phyloP scores from a whole-genome alignment of 768 basidiomycete species.

The Clitopilus passeckerianus region DNA sequence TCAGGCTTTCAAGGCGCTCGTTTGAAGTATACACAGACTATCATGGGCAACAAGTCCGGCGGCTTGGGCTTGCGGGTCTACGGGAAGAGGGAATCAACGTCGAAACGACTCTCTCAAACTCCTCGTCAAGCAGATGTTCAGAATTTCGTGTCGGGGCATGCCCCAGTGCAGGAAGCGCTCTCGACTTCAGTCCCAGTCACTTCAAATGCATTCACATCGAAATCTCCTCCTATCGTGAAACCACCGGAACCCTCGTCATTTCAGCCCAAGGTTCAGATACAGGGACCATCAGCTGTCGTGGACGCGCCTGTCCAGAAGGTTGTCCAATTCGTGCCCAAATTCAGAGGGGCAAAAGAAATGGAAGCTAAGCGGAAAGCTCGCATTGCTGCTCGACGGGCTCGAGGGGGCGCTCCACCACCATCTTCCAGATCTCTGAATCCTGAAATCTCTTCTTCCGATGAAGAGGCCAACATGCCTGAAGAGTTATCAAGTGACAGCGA shows the following conservation, averaged over 20 bases:
- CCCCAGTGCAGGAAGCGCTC: slow-evolving; percentile 27
- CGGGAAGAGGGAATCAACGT: slow-evolving; percentile 53
- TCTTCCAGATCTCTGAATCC: slow-evolving; percentile 30
- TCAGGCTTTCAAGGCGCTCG: slow-evolving; percentile 45
- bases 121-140: slow-evolving; percentile 28
- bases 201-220: slow-evolving; percentile 16
- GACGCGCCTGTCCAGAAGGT: slow-evolving; percentile 45
- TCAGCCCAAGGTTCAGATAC: slow-evolving; percentile 32
- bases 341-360: slow-evolving; percentile 86
- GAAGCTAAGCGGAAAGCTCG: slow-evolving; percentile 63
- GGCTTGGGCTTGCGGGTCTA: slow-evolving; percentile 74
- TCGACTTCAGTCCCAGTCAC: slow-evolving; percentile 24
- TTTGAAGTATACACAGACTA: slow-evolving; percentile 85
- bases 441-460: slow-evolving; percentile 54
- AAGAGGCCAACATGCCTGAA: slow-evolving; percentile 39
- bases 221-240: slow-evolving; percentile 9
- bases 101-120: slow-evolving; percentile 42
- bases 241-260: slow-evolving; percentile 17
- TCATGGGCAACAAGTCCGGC: slow-evolving; percentile 72
- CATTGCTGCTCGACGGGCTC: slow-evolving; percentile 58
- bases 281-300: slow-evolving; percentile 33
- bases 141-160: slow-evolving; percentile 26
- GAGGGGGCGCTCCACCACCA: slow-evolving; percentile 26
- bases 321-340: slow-evolving; percentile 67
- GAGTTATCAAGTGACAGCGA: slow-evolving; percentile 43